Percentiles rank a stretch among this genome's conserved stretches.
These are phyloP conservation scores for Saksenaea oblongispora DNA, from an alignment of 371 early-diverging fungal species.

Conservation along the genomic window DNA sequence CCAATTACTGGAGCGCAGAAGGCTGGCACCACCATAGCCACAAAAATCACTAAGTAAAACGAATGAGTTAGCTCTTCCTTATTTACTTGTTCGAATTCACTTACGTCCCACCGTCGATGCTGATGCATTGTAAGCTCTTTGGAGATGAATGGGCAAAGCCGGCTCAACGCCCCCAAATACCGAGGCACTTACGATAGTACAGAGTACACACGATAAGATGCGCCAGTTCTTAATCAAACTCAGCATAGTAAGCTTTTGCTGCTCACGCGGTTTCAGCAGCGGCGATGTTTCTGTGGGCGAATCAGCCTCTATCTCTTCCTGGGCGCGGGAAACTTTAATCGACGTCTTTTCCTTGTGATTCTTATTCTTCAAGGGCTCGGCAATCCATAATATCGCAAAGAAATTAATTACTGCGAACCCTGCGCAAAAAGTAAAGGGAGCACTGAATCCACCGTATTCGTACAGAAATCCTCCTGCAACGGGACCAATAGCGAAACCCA, in stretches of 20 bases:
- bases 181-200: constrained; percentile 58
- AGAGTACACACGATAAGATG: constrained; percentile 52
- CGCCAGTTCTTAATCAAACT: constrained; percentile 56
- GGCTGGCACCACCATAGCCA: constrained; percentile 66
- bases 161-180: constrained; percentile 69
- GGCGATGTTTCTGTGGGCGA: constrained; percentile 9
- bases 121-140: constrained; percentile 42
- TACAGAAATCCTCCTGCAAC: constrained; percentile 77
- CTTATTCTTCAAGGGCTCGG: constrained; percentile 50
- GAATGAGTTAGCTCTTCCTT: background rate
- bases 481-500: constrained; percentile 80
- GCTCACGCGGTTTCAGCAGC: constrained; percentile 3
- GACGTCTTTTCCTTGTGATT: constrained; percentile 11
- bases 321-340: constrained; percentile 25
- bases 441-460: constrained; percentile 63
- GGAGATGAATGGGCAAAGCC: constrained; percentile 60
- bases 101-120: constrained; percentile 56
- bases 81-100: background rate
- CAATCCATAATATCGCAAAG: constrained; percentile 61
- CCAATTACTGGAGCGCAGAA: constrained; percentile 64
- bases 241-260: constrained; percentile 41
- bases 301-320: constrained; percentile 22
- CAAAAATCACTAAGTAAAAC: constrained; percentile 45
- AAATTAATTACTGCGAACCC: constrained; percentile 71
- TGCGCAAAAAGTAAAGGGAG: constrained; percentile 78